Base-by-base conservation (phyloP, 148 eudicot genomes). In the Camellia japonica region DNA sequence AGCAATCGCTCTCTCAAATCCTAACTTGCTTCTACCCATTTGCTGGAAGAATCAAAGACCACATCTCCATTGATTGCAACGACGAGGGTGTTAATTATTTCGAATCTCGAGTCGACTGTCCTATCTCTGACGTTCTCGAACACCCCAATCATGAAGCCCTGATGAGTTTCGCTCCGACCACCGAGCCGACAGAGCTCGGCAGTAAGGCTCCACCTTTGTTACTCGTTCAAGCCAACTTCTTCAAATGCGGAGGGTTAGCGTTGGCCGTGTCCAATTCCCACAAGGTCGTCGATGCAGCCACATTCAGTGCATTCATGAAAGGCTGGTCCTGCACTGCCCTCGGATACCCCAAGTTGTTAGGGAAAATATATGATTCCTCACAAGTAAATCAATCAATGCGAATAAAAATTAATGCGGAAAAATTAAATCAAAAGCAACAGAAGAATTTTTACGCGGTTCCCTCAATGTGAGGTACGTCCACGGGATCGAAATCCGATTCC, bases 191-290 rank as follows among this genome's bases (percentile, higher is more conserved):
- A 18, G 30, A 13, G 11, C 43, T 5, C 47, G 51, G 0, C 68
- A 16, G 18, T 43, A 2, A 2, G 20, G 20, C 49, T 8, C 71
- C 72, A 0, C 38, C 0, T 30, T 30, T 30, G 9, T 41, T 84
- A 4, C 56, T 71, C 1, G 78, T 73, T 4, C 84, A 78, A 62
- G 55, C 79, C 19, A 84, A 59, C 66, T 64, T 23, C 68, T 81
- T 81, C 41, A 69, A 44, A 14, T 76, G 84, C 66, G 84, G 84
- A 9, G 84, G 84, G 14, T 38, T 81, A 5, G 80, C 80, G 2
- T n/a, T 81, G 4, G 84, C 64, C 8, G 64, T 71, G 3, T 55
- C 56, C 6, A 8, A 71, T 15, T 63, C 56, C 5, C 84, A 82
- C 52, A 54, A 41, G 41, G 51, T 82, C 58, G 71, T 65, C 18